Conservation (phyloP, 805 yeast genomes). For the Debaryomyces castellii region DNA sequence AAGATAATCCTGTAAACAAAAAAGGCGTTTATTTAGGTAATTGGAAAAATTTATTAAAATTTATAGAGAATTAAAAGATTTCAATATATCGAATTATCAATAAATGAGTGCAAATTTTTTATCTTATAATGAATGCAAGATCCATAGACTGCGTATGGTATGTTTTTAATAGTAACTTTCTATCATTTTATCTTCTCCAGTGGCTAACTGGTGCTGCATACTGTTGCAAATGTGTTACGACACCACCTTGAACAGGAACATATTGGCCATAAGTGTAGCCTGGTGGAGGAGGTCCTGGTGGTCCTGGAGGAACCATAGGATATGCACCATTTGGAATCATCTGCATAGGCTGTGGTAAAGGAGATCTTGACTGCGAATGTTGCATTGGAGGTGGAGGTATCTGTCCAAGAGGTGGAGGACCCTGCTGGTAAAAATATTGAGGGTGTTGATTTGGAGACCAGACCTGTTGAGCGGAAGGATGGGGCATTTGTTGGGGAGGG, state of each 20-base stretch:
- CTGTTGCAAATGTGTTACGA: slow-evolving; percentile 15
- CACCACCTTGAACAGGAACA: slow-evolving; percentile 32
- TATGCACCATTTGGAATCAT: slow-evolving; percentile 16
- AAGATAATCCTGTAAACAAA: background rate
- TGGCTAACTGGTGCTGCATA: slow-evolving; percentile 19
- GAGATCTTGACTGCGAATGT: slow-evolving; percentile 7
- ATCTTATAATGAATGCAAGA: background rate
- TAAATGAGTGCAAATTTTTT: background rate
- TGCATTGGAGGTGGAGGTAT: slow-evolving; percentile 10
- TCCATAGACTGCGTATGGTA: background rate
- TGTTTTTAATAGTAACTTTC: background rate
- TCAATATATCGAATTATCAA: no score
- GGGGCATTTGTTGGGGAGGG: slow-evolving; percentile 23
- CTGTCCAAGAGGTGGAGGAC: slow-evolving; percentile 10
- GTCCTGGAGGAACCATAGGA: slow-evolving; percentile 17
- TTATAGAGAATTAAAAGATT: background rate
- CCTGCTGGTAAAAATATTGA: slow-evolving; percentile 20
- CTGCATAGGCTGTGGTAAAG: slow-evolving; percentile 8
- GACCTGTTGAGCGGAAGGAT: slow-evolving; percentile 23
- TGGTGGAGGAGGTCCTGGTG: slow-evolving; percentile 32
- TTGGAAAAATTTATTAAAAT: slow-evolving; percentile 8
- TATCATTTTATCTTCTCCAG: slow-evolving; percentile 22
- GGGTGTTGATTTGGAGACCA: slow-evolving; percentile 24
- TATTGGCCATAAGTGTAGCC: slow-evolving; percentile 40
- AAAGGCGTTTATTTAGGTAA: slow-evolving; percentile 5